Conservation (phyloP, 2,329 filamentous ascomycete genomes). For the Fusarium papillatum region DNA sequence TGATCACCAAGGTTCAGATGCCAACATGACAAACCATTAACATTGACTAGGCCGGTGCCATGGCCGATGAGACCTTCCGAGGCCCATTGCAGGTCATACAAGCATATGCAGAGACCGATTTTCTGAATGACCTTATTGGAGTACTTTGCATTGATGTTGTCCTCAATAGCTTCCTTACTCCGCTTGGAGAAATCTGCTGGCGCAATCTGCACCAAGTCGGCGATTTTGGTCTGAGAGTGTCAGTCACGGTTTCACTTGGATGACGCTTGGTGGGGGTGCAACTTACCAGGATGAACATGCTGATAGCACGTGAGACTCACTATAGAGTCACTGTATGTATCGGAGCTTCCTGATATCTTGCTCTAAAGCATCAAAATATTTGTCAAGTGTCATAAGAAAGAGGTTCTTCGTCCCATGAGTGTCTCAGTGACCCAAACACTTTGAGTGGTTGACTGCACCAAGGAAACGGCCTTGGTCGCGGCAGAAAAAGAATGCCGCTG, state of each 20-base stretch:
- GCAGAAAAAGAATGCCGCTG: constrained; percentile 41
- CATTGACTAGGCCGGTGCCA: constrained; percentile 91
- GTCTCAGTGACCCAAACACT: neutral
- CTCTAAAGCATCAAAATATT: neutral
- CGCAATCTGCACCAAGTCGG: constrained; percentile 93
- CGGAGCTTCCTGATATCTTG: too few species aligned
- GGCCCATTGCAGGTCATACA: constrained; percentile 91
- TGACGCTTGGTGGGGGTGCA: constrained; percentile 18
- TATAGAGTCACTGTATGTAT: neutral
- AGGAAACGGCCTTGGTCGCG: constrained; percentile 19
- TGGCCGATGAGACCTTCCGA: constrained; percentile 96
- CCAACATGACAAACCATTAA: constrained; percentile 77
- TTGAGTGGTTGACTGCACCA: constrained; percentile 12
- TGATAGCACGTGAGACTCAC: neutral
- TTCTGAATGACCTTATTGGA: constrained; percentile 94
- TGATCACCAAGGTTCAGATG: neutral
- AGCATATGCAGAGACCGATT: constrained; percentile 91
- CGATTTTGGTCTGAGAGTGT: constrained; percentile 82
- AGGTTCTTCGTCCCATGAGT: neutral
- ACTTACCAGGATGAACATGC: constrained; percentile 66
- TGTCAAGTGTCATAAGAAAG: constrained; percentile 5
- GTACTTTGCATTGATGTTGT: constrained; percentile 98
- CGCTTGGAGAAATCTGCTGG: constrained; percentile 90
- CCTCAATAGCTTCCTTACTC: constrained; percentile 88
- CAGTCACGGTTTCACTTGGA: constrained; percentile 15